Evolutionary conservation across 352 stramenopile species (phyloP).

Genomic region (Pythium plurisporium): DNA sequence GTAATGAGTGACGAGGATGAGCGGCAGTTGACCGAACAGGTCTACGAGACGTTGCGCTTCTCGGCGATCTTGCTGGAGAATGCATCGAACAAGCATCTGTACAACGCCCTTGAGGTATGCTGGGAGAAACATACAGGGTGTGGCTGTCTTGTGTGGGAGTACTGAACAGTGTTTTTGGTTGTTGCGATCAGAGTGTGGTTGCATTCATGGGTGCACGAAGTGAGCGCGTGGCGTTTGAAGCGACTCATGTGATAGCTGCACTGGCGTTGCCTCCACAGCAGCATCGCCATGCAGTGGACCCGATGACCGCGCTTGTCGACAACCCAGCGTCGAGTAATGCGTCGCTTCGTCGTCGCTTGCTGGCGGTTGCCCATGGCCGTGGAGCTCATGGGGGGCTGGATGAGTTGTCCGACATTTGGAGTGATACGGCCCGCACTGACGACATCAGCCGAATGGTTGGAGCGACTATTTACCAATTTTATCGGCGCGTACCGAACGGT

Average conservation of each 20-base stretch:
- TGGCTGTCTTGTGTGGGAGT: neutral
- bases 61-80: slow-evolving; percentile 76
- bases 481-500: slow-evolving; percentile 15
- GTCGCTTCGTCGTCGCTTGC: slow-evolving; percentile 41
- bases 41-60: slow-evolving; percentile 74
- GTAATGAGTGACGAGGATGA: slow-evolving; percentile 26
- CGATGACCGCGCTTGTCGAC: slow-evolving; percentile 38
- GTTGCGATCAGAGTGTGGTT: slow-evolving; percentile 20
- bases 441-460: slow-evolving; percentile 5
- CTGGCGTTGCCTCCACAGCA: slow-evolving; percentile 59
- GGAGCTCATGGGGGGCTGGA: slow-evolving; percentile 50
- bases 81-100: slow-evolving; percentile 71
- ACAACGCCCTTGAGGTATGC: slow-evolving; percentile 47
- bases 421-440: neutral
- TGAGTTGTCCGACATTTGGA: slow-evolving; percentile 57
- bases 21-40: slow-evolving; percentile 40
- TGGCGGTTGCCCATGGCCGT: slow-evolving; percentile 47
- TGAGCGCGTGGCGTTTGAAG: slow-evolving; percentile 63
- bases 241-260: slow-evolving; percentile 70
- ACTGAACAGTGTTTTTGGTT: neutral
- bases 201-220: slow-evolving; percentile 59
- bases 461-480: slow-evolving; percentile 63
- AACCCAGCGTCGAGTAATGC: slow-evolving; percentile 33
- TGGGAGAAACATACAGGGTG: neutral
- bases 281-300: slow-evolving; percentile 62